Evolutionary conservation across 2,329 filamentous ascomycete species (phyloP), one percentile per base, ranked within the genome.

Genomic region (Xylaria arbuscula): DNA sequence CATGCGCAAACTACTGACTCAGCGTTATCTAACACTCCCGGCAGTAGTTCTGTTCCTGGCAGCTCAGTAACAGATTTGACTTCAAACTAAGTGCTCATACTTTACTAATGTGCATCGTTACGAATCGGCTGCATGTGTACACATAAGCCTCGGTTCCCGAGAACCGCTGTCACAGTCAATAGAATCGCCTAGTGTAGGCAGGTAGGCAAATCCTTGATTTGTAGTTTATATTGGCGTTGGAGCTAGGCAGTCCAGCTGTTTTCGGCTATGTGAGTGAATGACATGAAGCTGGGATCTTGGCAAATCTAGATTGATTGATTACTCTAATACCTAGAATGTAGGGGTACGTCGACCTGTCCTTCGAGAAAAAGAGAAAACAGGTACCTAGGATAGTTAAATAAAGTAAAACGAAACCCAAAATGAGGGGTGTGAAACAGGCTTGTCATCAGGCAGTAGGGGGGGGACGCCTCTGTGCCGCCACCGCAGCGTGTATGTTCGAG

Each of bases 251-350:
- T n/a, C n/a, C 53, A 56, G 42, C 42, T 32, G 40, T 19, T 54
- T 54, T 56, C 48, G 64, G 54, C 55, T 53, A 53, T 61, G 53
- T 58, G 55, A 28, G 38, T 62, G 55, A 28, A 32, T 59, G 59
- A 58, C 62, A 60, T 59, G 11, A 55, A 50, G 48, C 51, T n/a
- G 13, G 34, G 17, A 3, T 32, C 57, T 75, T 74, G 72, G 72
- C 71, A 73, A 73, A 75, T 72, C 72, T 73, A 73, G 68, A 70
- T 73, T 72, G 66, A 72, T 69, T 70, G 62, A 69, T 69, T 55
- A 58, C 36, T 34, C 64, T 68, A 47, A 70, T 72, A n/a, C n/a
- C n/a, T n/a, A 72, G 70, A 67, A 72, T 72, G 69, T 72, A 70
- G 69, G 70, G 67, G 68, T 75, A 66, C 53, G 34, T 66, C 32